A percentile compares a stretch with the other conserved stretches of the same genome.
These are phyloP conservation scores for Ammopiptanthus mongolicus DNA, from an alignment of 306 rosid species.

Conservation along the genomic window DNA sequence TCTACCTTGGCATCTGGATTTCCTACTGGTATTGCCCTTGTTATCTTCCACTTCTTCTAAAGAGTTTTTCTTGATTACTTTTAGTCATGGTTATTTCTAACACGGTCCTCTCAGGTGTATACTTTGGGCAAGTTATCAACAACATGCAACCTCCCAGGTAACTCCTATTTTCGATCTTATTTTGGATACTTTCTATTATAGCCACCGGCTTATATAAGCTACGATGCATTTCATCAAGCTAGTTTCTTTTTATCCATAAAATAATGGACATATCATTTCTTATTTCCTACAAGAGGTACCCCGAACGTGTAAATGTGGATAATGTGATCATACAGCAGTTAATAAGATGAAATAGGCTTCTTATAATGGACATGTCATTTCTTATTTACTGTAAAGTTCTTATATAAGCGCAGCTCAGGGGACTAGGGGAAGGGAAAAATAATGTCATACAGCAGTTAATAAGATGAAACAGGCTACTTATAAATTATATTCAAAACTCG, in stretches of 20 bases:
- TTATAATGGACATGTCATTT: too few species aligned
- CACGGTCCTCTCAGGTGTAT: constrained; percentile 44
- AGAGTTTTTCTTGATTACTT: background rate
- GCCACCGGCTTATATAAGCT: background rate
- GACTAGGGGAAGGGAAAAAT: background rate
- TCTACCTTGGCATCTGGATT: constrained; percentile 28
- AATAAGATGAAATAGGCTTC: background rate
- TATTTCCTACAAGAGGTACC: background rate
- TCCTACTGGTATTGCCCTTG: constrained; percentile 37
- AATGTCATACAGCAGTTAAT: background rate
- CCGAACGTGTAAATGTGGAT: background rate
- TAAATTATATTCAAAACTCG: background rate
- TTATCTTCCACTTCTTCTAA: constrained; percentile 19
- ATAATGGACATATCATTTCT: background rate
- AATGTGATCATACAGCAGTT: background rate
- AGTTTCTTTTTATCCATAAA: background rate
- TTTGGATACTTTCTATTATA: background rate
- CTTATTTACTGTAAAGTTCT: background rate
- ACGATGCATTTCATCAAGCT: background rate
- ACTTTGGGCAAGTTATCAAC: constrained; percentile 41
- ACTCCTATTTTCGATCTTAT: constrained; percentile 4
- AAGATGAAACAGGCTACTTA: background rate
- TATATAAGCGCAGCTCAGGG: background rate
- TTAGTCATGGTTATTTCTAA: constrained; percentile 11
- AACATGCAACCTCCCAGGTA: constrained; percentile 44